These are phyloP conservation scores for Diaporthe eres DNA, from an alignment of 2,329 filamentous ascomycete species.

Conservation along the genomic window DNA sequence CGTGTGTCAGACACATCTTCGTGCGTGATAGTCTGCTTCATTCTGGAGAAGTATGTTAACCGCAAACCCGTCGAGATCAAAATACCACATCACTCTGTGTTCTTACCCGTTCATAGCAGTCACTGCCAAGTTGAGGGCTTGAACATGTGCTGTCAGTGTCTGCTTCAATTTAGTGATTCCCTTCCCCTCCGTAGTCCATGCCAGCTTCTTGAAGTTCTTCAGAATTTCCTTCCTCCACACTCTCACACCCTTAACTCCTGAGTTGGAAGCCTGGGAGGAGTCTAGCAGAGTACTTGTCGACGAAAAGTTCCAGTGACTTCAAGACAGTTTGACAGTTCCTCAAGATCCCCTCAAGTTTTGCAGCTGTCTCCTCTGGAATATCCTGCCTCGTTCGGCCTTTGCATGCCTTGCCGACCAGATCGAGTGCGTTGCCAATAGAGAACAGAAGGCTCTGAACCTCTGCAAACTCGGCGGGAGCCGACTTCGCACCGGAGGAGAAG, in stretches of 20 bases:
- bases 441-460: background rate
- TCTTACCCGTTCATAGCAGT: background rate
- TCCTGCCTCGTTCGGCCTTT: background rate
- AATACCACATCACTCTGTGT: background rate
- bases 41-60: background rate
- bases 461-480: background rate
- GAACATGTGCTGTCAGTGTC: slow-evolving; percentile 2
- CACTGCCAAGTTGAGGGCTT: background rate
- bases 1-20: background rate
- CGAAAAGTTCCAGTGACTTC: background rate
- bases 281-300: background rate
- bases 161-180: background rate
- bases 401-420: background rate
- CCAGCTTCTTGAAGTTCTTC: background rate
- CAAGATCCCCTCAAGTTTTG: background rate
- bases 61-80: background rate
- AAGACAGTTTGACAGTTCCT: background rate
- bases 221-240: background rate
- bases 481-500: slow-evolving; percentile 3
- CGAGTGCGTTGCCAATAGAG: background rate
- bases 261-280: background rate
- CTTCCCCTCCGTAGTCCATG: background rate
- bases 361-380: background rate
- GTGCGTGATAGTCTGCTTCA: background rate
- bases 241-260: background rate